phyloP scores from a whole-genome alignment of 805 yeast genomes.

The Metschnikowia borealis region DNA sequence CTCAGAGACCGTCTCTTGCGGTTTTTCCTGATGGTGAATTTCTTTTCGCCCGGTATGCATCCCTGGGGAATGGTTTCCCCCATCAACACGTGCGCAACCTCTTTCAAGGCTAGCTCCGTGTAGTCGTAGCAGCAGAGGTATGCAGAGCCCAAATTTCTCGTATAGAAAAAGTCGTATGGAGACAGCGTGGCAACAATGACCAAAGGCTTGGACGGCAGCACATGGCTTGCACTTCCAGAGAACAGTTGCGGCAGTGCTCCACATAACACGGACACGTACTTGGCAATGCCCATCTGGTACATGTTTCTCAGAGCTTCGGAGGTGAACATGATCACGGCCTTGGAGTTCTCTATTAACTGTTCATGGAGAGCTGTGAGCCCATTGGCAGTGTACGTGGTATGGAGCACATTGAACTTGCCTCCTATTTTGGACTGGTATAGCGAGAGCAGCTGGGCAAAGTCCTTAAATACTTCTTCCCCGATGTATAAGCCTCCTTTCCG shows the following conservation, averaged over 20 bases:
- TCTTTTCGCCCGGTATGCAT: constrained; percentile 52
- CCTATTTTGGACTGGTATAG: constrained; percentile 30
- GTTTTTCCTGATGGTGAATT: constrained; percentile 22
- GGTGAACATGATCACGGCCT: constrained; percentile 49
- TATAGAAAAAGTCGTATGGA: constrained; percentile 59
- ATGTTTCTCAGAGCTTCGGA: constrained; percentile 57
- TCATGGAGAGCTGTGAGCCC: constrained; percentile 56
- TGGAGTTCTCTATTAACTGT: constrained; percentile 46
- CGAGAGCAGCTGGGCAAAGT: constrained; percentile 44
- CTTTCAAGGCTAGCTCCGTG: constrained; percentile 47
- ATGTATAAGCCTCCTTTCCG: constrained; percentile 23
- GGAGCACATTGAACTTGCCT: constrained; percentile 43
- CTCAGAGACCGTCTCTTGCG: constrained; percentile 23
- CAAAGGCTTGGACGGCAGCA: constrained; percentile 45
- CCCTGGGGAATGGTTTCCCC: constrained; percentile 53
- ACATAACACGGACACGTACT: constrained; percentile 53
- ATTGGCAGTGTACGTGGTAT: constrained; percentile 56
- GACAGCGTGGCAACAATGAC: constrained; percentile 58
- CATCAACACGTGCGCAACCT: constrained; percentile 49
- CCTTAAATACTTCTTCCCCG: constrained; percentile 52
- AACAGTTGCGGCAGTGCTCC: constrained; percentile 37
- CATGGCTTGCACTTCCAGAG: constrained; percentile 17
- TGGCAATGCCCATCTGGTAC: constrained; percentile 59
- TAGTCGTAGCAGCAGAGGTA: constrained; percentile 61
- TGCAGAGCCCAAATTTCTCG: constrained; percentile 50